phyloP scores from a whole-genome alignment of 164 flowering plant genomes.

The Echeveria elegans region DNA sequence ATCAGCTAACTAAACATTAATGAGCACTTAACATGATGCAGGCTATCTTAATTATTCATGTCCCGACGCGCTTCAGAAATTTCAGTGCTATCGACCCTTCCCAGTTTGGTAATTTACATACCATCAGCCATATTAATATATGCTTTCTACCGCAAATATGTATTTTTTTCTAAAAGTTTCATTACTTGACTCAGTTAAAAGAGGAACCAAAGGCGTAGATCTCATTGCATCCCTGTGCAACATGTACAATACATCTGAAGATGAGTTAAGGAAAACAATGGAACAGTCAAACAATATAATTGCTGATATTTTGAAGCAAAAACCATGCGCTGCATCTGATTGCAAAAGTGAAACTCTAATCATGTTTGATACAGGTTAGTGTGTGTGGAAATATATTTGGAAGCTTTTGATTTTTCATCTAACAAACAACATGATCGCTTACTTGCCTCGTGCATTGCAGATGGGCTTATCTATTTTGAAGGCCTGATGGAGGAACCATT shows the following conservation, averaged over 20 bases:
- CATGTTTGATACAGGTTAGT: conserved; percentile 51
- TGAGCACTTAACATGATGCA: conserved; percentile 20
- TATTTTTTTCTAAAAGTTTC: background rate
- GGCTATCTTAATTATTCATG: conserved; percentile 85
- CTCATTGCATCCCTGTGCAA: conserved; percentile 79
- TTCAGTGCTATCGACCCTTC: conserved; percentile 41
- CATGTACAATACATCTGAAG: conserved; percentile 75
- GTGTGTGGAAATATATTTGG: conserved; percentile 2
- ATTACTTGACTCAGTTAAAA: conserved; percentile 42
- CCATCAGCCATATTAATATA: background rate
- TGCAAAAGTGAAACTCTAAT: conserved; percentile 43
- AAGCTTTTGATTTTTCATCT: background rate
- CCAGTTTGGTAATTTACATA: conserved; percentile 47
- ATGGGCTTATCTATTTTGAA: conserved; percentile 74
- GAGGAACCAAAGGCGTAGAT: conserved; percentile 55
- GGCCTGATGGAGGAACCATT: conserved; percentile 66
- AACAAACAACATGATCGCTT: background rate
- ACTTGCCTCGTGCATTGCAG: conserved; percentile 27
- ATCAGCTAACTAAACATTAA: background rate
- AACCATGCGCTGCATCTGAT: conserved; percentile 55
- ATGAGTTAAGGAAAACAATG: conserved; percentile 62
- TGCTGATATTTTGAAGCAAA: conserved; percentile 55
- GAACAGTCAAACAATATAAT: conserved; percentile 64
- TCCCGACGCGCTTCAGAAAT: conserved; percentile 67
- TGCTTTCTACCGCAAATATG: background rate